phyloP scores from a whole-genome alignment of 208 protist species.

The Zelonia costaricensis region DNA sequence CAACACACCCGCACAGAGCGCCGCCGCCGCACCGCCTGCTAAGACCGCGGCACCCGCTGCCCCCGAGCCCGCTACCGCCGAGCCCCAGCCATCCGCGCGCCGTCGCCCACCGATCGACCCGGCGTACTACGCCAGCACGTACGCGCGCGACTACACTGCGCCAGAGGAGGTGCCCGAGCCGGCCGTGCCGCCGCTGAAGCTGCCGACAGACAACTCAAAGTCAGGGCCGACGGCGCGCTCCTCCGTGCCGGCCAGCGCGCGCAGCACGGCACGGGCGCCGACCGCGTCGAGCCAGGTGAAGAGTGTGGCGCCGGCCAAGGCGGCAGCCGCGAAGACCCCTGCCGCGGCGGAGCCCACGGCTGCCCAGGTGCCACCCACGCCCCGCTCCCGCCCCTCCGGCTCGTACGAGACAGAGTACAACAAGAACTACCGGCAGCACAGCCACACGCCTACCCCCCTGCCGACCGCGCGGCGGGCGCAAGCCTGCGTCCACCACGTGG shows the following conservation, averaged over 20 bases:
- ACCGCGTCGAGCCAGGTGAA: background rate
- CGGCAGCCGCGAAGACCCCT: background rate
- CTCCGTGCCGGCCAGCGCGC: background rate
- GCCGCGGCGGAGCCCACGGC: background rate
- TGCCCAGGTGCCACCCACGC: background rate
- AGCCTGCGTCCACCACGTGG: slow-evolving; percentile 55
- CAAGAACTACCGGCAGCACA: slow-evolving; percentile 35
- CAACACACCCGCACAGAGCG: too few species aligned
- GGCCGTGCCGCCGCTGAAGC: too few species aligned
- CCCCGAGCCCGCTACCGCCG: too few species aligned
- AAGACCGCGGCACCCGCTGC: too few species aligned
- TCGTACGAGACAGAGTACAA: slow-evolving; percentile 47
- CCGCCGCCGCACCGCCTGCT: too few species aligned
- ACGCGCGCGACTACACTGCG: too few species aligned
- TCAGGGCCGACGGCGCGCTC: background rate
- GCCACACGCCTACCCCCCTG: slow-evolving; percentile 4
- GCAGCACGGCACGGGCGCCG: background rate
- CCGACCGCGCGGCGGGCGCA: slow-evolving; percentile 13
- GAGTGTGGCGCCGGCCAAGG: background rate
- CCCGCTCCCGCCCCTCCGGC: slow-evolving; percentile 2
- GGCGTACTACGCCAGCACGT: too few species aligned
- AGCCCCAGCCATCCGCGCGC: too few species aligned
- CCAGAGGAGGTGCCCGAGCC: too few species aligned
- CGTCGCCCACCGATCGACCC: too few species aligned
- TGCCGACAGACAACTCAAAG: too few species aligned